These are phyloP conservation scores for Hymenoscyphus scutula DNA, from an alignment of 2,329 filamentous ascomycete genomes.

Conservation along the genomic window DNA sequence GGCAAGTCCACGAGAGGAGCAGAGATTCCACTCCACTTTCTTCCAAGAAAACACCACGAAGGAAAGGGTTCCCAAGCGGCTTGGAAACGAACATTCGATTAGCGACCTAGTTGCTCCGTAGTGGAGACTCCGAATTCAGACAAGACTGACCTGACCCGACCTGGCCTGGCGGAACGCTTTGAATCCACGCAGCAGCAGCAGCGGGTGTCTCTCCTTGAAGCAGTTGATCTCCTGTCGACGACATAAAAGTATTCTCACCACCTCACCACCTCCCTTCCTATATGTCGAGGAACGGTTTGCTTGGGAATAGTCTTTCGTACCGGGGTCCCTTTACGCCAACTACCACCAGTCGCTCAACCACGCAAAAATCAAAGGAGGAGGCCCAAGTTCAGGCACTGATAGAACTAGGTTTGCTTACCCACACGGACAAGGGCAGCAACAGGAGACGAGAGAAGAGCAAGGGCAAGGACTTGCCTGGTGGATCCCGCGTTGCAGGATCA, in stretches of 20 bases:
- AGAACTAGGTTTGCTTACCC: constrained; percentile 35
- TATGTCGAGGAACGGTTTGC: neutral
- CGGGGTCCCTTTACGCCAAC: neutral
- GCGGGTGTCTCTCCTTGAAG: neutral
- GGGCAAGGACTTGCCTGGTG: constrained; percentile 29
- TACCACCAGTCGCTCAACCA: neutral
- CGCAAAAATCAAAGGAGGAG: constrained; percentile 22
- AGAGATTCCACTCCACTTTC: neutral
- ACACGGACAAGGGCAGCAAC: constrained; percentile 30
- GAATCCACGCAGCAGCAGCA: neutral
- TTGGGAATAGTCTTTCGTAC: neutral
- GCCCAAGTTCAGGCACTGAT: constrained; percentile 34
- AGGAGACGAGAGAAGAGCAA: constrained; percentile 32
- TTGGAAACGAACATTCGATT: constrained; percentile 1
- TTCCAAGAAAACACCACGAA: neutral
- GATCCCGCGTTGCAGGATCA: constrained; percentile 33
- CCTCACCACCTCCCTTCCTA: neutral
- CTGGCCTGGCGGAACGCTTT: neutral
- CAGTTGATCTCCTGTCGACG: neutral
- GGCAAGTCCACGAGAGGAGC: neutral
- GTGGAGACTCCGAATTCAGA: neutral
- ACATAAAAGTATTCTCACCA: neutral
- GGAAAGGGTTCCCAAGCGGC: neutral
- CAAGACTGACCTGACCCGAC: no score
- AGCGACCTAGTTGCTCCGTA: neutral